Evolutionary conservation across 2,329 filamentous ascomycete genomes (phyloP), one percentile per base, ranked within the genome.

Genomic region (Harringtonia aguacate): DNA sequence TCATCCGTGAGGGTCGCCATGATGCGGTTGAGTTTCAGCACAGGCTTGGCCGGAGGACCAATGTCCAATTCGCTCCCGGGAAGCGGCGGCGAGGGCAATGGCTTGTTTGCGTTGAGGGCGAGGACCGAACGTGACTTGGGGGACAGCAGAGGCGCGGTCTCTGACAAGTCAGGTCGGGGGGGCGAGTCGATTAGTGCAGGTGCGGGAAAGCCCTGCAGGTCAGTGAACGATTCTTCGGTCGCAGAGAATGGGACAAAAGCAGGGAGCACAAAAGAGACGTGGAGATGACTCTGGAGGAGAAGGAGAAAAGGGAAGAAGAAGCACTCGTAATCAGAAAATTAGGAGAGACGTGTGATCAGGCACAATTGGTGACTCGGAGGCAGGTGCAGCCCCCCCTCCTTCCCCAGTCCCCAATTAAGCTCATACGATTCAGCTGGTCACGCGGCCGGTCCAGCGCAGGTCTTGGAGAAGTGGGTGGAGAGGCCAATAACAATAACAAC

Each of bases 1-100:
- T 68, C 64, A 37, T 76, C 69, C 53, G 63, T 71, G 46, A 83
- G 65, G 39, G 70, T 71, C 36, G 75, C 66, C 69, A 80, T 80
- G 61, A 77, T 79, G 57, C 70, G 68, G 48, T 69, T 64, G 33
- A 78, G 61, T 54, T 68, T 74, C 48, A 77, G 58, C 46, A 70
- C 59, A 30, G 68, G 69, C 50, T 61, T 68, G 45, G 58, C 57
- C 35, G 63, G 58, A 39, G 58, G 58, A 47, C 58, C 60, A 54
- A 63, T 57, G 46, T 61, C 59, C 51, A 63, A 58, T 48, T 70
- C 65, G 51, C 61, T 60, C 45, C 62, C 63, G 17, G 58, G 60
- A 34, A 63, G 59, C 49, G 74, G 73, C 42, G 73, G 69, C 37
- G 67, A 72, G 34, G 75, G 75, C 41, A 78, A 62, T 38, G 74